phyloP scores from a whole-genome alignment of 371 early-diverging fungal genomes.

The Saksenaea vasiformis region DNA sequence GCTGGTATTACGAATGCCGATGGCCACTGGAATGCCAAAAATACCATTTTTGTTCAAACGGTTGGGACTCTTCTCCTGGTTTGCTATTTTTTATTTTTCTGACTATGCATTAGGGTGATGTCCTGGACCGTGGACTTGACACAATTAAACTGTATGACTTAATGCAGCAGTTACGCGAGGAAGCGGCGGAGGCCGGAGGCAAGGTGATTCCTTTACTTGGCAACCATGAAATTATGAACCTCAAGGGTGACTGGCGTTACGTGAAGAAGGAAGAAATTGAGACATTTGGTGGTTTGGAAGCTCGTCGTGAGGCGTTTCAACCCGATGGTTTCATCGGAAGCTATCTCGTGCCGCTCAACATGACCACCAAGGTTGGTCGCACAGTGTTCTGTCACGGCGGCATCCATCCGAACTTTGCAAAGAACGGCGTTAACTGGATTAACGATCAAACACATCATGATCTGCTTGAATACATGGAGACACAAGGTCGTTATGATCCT shows the following conservation, averaged over 20 bases:
- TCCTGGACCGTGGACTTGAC: constrained; percentile 75
- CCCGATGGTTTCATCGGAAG: constrained; percentile 69
- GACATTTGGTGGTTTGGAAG: constrained; percentile 62
- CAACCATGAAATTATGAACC: constrained; percentile 82
- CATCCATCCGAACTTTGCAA: constrained; percentile 50
- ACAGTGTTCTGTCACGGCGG: constrained; percentile 82
- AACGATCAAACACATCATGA: constrained; percentile 52
- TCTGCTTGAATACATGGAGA: constrained; percentile 29
- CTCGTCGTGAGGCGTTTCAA: constrained; percentile 58
- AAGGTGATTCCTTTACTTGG: constrained; percentile 59
- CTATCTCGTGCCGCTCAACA: constrained; percentile 54
- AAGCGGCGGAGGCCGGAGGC: constrained; percentile 63
- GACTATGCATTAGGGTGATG: constrained; percentile 58
- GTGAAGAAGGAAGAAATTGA: constrained; percentile 65
- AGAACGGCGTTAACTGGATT: constrained; percentile 59
- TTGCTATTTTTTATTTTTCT: neutral
- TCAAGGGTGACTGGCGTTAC: constrained; percentile 71
- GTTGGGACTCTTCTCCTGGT: constrained; percentile 18
- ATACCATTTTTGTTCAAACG: constrained; percentile 57
- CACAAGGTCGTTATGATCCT: constrained; percentile 27
- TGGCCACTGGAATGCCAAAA: constrained; percentile 65
- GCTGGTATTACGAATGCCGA: constrained; percentile 62
- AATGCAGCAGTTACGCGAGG: constrained; percentile 55
- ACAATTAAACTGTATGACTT: constrained; percentile 69
- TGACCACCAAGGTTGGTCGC: constrained; percentile 62